These are phyloP conservation scores for Thecamonas trahens DNA, from an alignment of 78 protist genomes.

Conservation along the genomic window DNA sequence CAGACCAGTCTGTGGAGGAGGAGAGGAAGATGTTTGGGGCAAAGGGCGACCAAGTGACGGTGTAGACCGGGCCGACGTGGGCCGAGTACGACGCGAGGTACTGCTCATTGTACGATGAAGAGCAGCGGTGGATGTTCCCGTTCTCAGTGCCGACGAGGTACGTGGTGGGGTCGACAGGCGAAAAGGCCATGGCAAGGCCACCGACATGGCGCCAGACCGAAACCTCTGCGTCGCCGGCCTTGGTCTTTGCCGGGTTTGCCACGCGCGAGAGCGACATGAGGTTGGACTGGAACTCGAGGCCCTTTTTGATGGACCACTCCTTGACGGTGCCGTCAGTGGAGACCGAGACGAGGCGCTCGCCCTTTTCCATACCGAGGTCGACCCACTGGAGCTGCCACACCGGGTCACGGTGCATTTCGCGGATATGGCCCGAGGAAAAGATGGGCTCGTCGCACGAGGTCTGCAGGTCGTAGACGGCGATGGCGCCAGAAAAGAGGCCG, in stretches of 20 bases:
- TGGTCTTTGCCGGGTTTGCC: neutral
- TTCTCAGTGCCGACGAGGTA: conserved; percentile 73
- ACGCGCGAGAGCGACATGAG: neutral
- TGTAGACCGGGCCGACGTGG: conserved; percentile 64
- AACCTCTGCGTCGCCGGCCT: neutral
- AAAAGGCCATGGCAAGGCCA: conserved; percentile 43
- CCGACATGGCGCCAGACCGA: conserved; percentile 28
- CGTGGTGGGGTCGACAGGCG: conserved; percentile 10
- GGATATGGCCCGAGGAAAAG: neutral
- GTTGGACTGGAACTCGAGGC: conserved; percentile 32
- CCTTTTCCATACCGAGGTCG: conserved; percentile 17
- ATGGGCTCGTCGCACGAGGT: neutral
- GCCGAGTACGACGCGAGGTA: conserved; percentile 38
- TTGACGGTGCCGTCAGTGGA: conserved; percentile 61
- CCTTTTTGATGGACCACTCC: conserved; percentile 56
- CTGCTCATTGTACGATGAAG: conserved; percentile 52
- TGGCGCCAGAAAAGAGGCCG: conserved; percentile 48
- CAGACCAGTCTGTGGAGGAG: conserved; percentile 2
- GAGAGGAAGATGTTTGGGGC: neutral
- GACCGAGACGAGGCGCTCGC: conserved; percentile 46
- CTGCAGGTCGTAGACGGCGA: conserved; percentile 48
- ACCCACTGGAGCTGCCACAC: conserved; percentile 59
- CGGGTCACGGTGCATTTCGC: conserved; percentile 50
- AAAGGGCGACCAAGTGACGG: conserved; percentile 49
- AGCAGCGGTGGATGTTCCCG: conserved; percentile 66